Conservation (phyloP, 2,329 filamentous ascomycete species). For the Gremmenia infestans region DNA sequence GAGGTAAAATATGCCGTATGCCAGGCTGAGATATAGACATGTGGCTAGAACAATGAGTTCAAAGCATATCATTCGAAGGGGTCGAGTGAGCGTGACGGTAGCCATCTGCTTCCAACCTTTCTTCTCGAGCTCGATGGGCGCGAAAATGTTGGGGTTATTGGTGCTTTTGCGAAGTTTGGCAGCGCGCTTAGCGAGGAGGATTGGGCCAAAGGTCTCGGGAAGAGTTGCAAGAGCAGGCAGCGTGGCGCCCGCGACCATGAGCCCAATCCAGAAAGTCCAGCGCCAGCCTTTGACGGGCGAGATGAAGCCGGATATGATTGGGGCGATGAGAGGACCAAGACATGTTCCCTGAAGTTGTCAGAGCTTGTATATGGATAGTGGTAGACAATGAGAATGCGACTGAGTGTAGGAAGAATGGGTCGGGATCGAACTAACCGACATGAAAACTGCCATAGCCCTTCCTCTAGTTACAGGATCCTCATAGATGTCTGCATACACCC, state of each 20-base stretch:
- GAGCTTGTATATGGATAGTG: neutral
- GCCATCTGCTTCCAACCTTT: conserved; percentile 43
- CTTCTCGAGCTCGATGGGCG: conserved; percentile 60
- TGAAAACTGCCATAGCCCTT: conserved; percentile 58
- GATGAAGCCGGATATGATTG: conserved; percentile 55
- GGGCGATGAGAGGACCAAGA: conserved; percentile 58
- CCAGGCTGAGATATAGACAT: conserved; percentile 55
- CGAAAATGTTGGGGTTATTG: conserved; percentile 49
- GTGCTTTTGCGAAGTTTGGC: conserved; percentile 53
- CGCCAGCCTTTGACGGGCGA: conserved; percentile 54
- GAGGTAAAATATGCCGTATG: conserved; percentile 58
- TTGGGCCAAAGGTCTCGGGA: conserved; percentile 57
- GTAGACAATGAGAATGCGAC: no score
- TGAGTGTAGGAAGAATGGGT: no score
- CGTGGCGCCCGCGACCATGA: conserved; percentile 58
- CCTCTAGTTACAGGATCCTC: conserved; percentile 50
- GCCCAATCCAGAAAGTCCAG: conserved; percentile 59
- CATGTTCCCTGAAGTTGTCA: conserved; percentile 46
- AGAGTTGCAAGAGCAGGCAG: conserved; percentile 56
- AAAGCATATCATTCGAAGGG: conserved; percentile 52
- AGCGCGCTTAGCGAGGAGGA: conserved; percentile 56
- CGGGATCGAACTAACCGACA: conserved; percentile 37
- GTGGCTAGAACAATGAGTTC: conserved; percentile 60
- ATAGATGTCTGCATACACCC: conserved; percentile 63
- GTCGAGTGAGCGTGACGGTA: conserved; percentile 55